Percentiles rank a stretch among this genome's conserved stretches.
These are phyloP conservation scores for Pholiota adiposa DNA, from an alignment of 1,284 basidiomycete species.

Conservation along the genomic window DNA sequence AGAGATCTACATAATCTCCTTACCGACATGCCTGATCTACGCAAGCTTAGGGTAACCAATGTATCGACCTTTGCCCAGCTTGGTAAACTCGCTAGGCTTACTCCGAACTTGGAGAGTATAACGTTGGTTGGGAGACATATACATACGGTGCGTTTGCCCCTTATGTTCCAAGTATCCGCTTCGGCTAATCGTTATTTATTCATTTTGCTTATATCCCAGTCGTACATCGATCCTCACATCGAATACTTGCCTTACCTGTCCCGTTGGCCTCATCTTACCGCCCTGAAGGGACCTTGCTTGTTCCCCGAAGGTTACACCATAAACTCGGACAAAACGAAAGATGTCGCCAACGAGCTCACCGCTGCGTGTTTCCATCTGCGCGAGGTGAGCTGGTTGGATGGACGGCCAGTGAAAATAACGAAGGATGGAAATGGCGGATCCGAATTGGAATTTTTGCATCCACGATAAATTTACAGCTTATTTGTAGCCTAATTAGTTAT, in stretches of 20 bases:
- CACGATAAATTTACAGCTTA: neutral
- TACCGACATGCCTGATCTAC: constrained; percentile 9
- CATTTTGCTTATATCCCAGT: neutral
- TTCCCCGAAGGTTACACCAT: constrained; percentile 5
- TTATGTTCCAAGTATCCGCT: too few species aligned
- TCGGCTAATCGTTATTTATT: too few species aligned
- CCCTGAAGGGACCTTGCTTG: constrained; percentile 8
- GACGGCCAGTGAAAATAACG: constrained; percentile 1
- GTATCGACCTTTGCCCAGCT: constrained; percentile 12
- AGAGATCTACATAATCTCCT: constrained; percentile 8
- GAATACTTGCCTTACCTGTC: constrained; percentile 14
- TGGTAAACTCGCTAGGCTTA: constrained; percentile 7
- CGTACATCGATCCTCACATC: neutral
- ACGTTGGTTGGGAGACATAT: neutral
- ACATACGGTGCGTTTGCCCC: neutral
- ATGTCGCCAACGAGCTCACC: neutral
- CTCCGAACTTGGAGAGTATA: constrained; percentile 15
- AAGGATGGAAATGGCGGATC: neutral
- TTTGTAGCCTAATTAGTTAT: neutral
- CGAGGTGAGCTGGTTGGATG: constrained; percentile 9
- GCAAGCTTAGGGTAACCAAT: constrained; percentile 3
- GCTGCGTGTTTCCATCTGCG: constrained; percentile 8
- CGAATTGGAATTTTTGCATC: neutral
- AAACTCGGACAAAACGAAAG: neutral
- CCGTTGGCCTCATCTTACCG: constrained; percentile 14